Percentiles rank a stretch among this genome's conserved stretches.
phyloP scores from a whole-genome alignment of 108 stramenopile genomes.

The Epipyxis sp. region DNA sequence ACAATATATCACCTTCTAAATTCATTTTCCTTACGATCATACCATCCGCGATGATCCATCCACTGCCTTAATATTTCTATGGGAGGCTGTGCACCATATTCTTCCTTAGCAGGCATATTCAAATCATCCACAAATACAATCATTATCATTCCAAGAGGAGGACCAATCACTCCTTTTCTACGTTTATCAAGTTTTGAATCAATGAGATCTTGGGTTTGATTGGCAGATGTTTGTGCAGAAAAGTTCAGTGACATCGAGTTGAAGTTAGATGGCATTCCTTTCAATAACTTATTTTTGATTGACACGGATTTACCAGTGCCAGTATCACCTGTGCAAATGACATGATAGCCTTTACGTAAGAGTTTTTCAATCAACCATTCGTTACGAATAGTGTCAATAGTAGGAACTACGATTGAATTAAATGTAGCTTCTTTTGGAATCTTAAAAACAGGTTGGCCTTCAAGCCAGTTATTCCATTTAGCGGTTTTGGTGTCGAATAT shows the following conservation, averaged over 20 bases:
- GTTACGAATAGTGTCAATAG: constrained; percentile 61
- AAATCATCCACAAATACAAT: constrained; percentile 67
- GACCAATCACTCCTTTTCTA: constrained; percentile 64
- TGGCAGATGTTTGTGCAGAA: constrained; percentile 64
- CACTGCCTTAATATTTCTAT: constrained; percentile 66
- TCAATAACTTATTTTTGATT: constrained; percentile 54
- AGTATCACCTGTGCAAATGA: constrained; percentile 60
- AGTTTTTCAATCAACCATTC: constrained; percentile 57
- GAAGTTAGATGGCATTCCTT: constrained; percentile 45
- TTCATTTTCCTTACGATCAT: constrained; percentile 62
- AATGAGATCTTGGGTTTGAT: constrained; percentile 67
- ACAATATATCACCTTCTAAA: no score
- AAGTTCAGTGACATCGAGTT: constrained; percentile 60
- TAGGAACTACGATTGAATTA: constrained; percentile 60
- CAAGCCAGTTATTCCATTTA: constrained; percentile 54
- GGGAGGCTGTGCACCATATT: constrained; percentile 68
- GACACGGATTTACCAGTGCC: constrained; percentile 62
- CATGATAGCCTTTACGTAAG: constrained; percentile 53
- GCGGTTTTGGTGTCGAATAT: constrained; percentile 55
- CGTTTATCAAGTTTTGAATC: constrained; percentile 64
- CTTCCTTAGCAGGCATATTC: constrained; percentile 73
- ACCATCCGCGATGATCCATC: constrained; percentile 69
- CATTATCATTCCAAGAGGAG: constrained; percentile 56
- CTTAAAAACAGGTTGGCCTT: constrained; percentile 42
- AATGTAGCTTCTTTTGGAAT: constrained; percentile 55